A percentile compares a stretch with the other conserved stretches of the same genome.
Evolutionary conservation across 2,329 filamentous ascomycete species (phyloP).

Genomic region (Hymenoscyphus scutula): DNA sequence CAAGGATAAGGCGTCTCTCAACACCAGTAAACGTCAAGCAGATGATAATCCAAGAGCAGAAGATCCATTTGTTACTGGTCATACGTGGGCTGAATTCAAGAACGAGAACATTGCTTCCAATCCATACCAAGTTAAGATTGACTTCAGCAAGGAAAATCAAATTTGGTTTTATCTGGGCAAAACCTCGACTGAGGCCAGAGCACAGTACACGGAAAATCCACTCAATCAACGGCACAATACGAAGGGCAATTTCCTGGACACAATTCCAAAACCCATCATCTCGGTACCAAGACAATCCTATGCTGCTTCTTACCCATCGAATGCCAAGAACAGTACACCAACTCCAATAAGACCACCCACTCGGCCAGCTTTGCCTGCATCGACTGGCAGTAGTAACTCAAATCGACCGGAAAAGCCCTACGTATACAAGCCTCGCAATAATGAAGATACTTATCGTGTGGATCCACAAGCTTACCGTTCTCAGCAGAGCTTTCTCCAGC

Average conservation of each 20-base stretch:
- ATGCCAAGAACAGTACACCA: conserved; percentile 24
- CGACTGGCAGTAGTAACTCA: conserved; percentile 6
- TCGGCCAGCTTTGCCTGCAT: conserved; percentile 33
- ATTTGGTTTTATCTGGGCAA: conserved; percentile 87
- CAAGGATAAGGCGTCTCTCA: conserved; percentile 64
- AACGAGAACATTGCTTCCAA: conserved; percentile 56
- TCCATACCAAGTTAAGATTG: conserved; percentile 63
- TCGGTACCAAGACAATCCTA: conserved; percentile 39
- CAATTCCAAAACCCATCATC: conserved; percentile 55
- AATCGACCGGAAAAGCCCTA: conserved; percentile 48
- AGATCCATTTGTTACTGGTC: conserved; percentile 65
- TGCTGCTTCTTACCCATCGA: conserved; percentile 34
- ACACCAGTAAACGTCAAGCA: conserved; percentile 58
- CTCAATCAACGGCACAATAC: conserved; percentile 57
- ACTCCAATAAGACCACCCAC: conserved; percentile 36
- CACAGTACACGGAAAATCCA: conserved; percentile 84
- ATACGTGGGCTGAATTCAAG: conserved; percentile 79
- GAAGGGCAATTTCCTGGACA: conserved; percentile 71
- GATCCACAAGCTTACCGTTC: conserved; percentile 35
- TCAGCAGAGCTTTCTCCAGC: conserved; percentile 36
- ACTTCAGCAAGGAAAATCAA: conserved; percentile 69
- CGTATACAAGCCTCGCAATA: conserved; percentile 48
- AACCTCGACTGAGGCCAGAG: conserved; percentile 83
- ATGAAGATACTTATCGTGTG: conserved; percentile 29
- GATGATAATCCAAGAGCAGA: conserved; percentile 64